These are phyloP conservation scores for Austroboletus eburneus DNA, from an alignment of 768 basidiomycete genomes.

Conservation along the genomic window DNA sequence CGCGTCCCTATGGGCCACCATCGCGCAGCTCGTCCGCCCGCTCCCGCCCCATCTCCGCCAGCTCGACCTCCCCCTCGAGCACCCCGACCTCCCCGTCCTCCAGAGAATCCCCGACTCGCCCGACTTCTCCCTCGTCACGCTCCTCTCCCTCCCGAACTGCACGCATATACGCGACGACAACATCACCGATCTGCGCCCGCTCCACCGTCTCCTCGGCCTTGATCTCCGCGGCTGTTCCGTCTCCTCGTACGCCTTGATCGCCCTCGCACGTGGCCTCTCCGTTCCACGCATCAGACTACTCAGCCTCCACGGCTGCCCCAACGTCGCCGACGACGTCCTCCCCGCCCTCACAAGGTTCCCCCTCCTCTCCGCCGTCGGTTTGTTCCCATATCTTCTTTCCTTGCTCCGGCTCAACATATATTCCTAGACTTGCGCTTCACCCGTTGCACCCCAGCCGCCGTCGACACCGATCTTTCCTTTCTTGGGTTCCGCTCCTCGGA, in stretches of 20 bases:
- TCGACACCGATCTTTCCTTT: slow-evolving; percentile 12
- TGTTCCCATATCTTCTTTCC: slow-evolving; percentile 18
- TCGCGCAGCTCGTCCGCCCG: slow-evolving; percentile 55
- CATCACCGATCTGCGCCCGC: slow-evolving; percentile 43
- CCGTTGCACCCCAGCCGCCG: slow-evolving; percentile 31
- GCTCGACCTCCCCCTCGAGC: slow-evolving; percentile 48
- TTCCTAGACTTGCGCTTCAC: slow-evolving; percentile 49
- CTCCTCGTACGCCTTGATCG: slow-evolving; percentile 48
- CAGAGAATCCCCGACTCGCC: slow-evolving; percentile 52
- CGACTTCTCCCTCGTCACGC: slow-evolving; percentile 60
- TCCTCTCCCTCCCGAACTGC: slow-evolving; percentile 57
- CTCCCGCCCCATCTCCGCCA: slow-evolving; percentile 40
- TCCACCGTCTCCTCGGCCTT: slow-evolving; percentile 58
- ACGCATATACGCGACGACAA: slow-evolving; percentile 54
- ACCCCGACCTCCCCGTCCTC: slow-evolving; percentile 51
- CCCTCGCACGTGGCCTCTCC: slow-evolving; percentile 46
- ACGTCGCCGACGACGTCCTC: slow-evolving; percentile 44
- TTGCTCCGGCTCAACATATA: slow-evolving; percentile 1
- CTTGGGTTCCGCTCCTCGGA: slow-evolving; percentile 27
- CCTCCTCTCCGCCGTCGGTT: slow-evolving; percentile 59
- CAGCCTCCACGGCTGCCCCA: slow-evolving; percentile 48
- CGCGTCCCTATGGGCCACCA: slow-evolving; percentile 57
- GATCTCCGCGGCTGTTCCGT: slow-evolving; percentile 56
- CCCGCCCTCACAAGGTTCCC: slow-evolving; percentile 44
- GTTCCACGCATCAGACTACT: slow-evolving; percentile 48